Evolutionary conservation across 805 yeast genomes (phyloP), one percentile per base, ranked within the genome.

Genomic region (Cyberlindnera bimundalis): DNA sequence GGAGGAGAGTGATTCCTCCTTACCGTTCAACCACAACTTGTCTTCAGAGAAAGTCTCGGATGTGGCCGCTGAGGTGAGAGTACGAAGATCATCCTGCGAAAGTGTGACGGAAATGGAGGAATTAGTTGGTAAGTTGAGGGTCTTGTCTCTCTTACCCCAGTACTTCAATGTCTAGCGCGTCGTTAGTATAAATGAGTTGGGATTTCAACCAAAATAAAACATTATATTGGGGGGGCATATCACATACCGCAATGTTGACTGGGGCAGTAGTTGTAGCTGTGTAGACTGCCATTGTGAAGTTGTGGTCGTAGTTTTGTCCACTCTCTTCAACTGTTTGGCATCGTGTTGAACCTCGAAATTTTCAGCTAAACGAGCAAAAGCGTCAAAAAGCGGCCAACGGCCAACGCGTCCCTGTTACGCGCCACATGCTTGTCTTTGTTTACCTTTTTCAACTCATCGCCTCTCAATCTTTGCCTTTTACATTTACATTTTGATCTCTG

Each of bases 111-210:
- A 87, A 52, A 93, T 89, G 21, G 97, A 89, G 11, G 95, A 85
- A 69, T 93, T 93, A 39, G 99, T 93, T 35, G 99, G 99, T 39
- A 93, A 71, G 60, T 93, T 93, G 57, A 93, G 76, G 35, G 72
- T 70, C 48, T 79, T 81, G 65, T 93, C 98, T 59, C 99, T 78
- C 67, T 93, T 93, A 35, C 99, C 99, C 99, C 99, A 93, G 70
- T 93, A 93, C 67, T 93, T 93, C 50, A 93, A 74, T 29, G 98
- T 93, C 80, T 81, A 44, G 20, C 6, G 5, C 8, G 19, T 13
- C 6, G 26, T 20, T 21, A 32, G 35, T 21, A 15, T 7, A 14
- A 28, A 18, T 26, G 8, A 6, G 13, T n/a, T 14, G 6, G 13
- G 15, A 10, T 10, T 26, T 26, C 25, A 23, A 8, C 25, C 11